Conservation (phyloP, 1,284 basidiomycete genomes). For the Bondarzewia mesenterica region DNA sequence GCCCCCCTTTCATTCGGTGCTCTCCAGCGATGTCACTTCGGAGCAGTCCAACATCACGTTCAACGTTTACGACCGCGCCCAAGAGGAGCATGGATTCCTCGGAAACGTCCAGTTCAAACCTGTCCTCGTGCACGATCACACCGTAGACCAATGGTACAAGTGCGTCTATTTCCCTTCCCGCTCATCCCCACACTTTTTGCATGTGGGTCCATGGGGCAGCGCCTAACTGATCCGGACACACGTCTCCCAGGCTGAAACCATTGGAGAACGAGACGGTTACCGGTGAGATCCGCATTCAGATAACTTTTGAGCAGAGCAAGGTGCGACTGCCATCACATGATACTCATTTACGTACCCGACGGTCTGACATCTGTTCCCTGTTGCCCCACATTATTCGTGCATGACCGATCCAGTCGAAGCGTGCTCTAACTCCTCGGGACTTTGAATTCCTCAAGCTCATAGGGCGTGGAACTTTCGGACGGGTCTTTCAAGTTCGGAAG, state of each 20-base stretch:
- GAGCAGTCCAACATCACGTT: slow-evolving; percentile 81
- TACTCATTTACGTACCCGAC: slow-evolving; percentile 10
- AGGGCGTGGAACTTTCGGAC: slow-evolving; percentile 97
- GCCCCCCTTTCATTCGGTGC: slow-evolving; percentile 9
- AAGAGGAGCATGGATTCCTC: slow-evolving; percentile 82
- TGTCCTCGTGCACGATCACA: slow-evolving; percentile 81
- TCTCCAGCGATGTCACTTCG: slow-evolving; percentile 86
- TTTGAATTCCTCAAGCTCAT: slow-evolving; percentile 99
- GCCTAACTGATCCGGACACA: background rate
- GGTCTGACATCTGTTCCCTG: slow-evolving; percentile 3
- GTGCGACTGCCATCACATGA: slow-evolving; percentile 36
- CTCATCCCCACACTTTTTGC: slow-evolving; percentile 8
- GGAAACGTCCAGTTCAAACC: slow-evolving; percentile 92
- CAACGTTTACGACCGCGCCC: slow-evolving; percentile 87
- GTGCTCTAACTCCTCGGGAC: slow-evolving; percentile 81
- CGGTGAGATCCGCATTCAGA: slow-evolving; percentile 92
- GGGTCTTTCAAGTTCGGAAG: slow-evolving; percentile 98
- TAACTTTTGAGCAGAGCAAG: slow-evolving; percentile 88
- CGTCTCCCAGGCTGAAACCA: slow-evolving; percentile 53
- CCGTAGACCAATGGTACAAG: slow-evolving; percentile 98
- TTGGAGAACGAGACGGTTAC: slow-evolving; percentile 77
- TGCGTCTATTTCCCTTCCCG: slow-evolving; percentile 31
- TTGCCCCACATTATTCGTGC: slow-evolving; percentile 1
- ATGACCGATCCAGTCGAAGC: slow-evolving; percentile 51
- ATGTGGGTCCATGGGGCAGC: slow-evolving; percentile 6